Base-by-base conservation (phyloP, 2,329 filamentous ascomycete genomes). In the Leptographium radiaticola region DNA sequence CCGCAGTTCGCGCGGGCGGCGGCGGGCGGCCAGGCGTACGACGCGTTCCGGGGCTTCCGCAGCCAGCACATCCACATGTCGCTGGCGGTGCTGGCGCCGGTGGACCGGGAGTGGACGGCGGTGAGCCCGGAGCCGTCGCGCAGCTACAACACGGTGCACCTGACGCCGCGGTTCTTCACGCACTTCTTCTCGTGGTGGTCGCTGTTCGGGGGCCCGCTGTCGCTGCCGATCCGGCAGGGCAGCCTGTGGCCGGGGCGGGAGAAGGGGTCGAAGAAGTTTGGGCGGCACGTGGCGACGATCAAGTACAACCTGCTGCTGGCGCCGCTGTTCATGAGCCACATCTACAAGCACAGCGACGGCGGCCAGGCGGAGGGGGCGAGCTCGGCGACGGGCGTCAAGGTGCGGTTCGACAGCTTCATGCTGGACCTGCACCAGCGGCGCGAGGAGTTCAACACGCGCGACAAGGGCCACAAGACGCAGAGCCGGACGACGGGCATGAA, bases 131-230 rank as follows among this genome's bases (percentile, higher is more conserved):
- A 87, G 59, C 80, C 86, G 4, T 94, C 90, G 1, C 80, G 83
- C 59, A 97, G 91, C 65, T 98, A 98, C 73, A 98, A 98, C 65
- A 89, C 91, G 0, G 86, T 97, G 1, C 94, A 98, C 67, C 77
- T 98, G 34, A 93, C 87, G 1, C 93, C 93, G 7, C 84, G 90
- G 10, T 95, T 98, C 73, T 98, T 98, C 67, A 96, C 91, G 0
- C 93, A 98, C 66, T 98, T 98, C 74, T 97, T 90, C 71, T 83
- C 84, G 55, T 98, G 93, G 93, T 97, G 90, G 89, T 91, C 87
- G 1, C 81, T 97, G 60, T 98, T 98, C 68, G 89, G 89, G 10
- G 90, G 91, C 1, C 86, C 91, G 10, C 89, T 97, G 83, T 94
- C 91, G 12, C 75, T 98, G 33, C 94, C 93, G 12, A 86, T 98